Base-by-base conservation (phyloP, 1,284 basidiomycete species). In the Sporisorium exsertum region DNA sequence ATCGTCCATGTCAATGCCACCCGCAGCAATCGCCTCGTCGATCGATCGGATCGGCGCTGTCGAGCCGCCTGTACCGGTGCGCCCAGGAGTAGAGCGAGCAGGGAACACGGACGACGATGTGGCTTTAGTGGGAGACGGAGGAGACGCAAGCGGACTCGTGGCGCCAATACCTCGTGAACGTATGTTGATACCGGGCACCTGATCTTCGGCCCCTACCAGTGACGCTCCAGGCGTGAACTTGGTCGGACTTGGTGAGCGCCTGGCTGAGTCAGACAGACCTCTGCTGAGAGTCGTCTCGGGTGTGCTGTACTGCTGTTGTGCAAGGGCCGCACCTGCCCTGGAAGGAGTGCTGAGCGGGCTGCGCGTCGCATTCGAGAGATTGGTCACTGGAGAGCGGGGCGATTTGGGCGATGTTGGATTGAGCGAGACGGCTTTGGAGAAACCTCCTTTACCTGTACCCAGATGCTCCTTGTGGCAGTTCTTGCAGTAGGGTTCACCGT, bases 371-470 rank as follows among this genome's bases (percentile, higher is more conserved):
- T 42, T 64, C 1, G 69, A 37, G n/a, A 75, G 45, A 13, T 63
- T 65, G 37, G 45, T 49, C 0, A 18, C 43, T 7, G 72, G 72
- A 9, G 58, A 64, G n/a, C 72, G 62, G 5, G 72, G 72, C 27
- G 67, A 70, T 20, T 72, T 70, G 49, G 76, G 78, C 26, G 71
- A 71, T 0, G 75, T 74, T 6, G 79, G 69, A 20, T 76, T 77
- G 37, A 85, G 68, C 24, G 79, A 78, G 57, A 86, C 84, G 6
- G 84, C 82, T 29, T 78, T 79, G 12, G 74, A 66, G 57, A 85
- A 86, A 3, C 80, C 82, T 18, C 81, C 83, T 37, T 80, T 82
- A n/a, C 83, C 84, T 12, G 81, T 82, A 9, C 84, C 84, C 2
- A 86, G 71, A 55, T 82, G 73, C 46, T 77, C 79, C 26, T 70